These are phyloP conservation scores for Debaryomyces nepalensis DNA, from an alignment of 1,139 yeast genomes.

Conservation along the genomic window DNA sequence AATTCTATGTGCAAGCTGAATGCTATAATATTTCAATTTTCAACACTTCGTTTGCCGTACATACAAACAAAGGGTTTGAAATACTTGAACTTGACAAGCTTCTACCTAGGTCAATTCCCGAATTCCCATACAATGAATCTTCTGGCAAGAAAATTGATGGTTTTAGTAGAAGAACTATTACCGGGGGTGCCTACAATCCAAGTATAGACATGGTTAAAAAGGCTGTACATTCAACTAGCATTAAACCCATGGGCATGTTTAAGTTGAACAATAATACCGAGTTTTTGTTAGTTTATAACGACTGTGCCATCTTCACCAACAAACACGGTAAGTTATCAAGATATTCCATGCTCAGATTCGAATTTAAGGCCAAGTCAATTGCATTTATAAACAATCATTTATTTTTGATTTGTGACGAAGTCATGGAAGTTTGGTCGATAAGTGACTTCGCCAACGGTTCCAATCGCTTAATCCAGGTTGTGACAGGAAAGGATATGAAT, in stretches of 20 bases:
- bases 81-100: constrained; percentile 64
- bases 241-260: constrained; percentile 66
- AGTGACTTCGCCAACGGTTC: constrained; percentile 54
- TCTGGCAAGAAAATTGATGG: constrained; percentile 32
- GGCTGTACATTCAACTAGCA: constrained; percentile 38
- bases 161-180: constrained; percentile 30
- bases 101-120: constrained; percentile 60
- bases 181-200: constrained; percentile 16
- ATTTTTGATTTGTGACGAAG: constrained; percentile 67
- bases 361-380: constrained; percentile 62
- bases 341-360: constrained; percentile 60
- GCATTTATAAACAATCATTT: constrained; percentile 63
- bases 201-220: constrained; percentile 41
- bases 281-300: constrained; percentile 70
- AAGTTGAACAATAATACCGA: constrained; percentile 56
- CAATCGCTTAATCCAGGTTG: constrained; percentile 68
- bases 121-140: constrained; percentile 33
- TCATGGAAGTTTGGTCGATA: constrained; percentile 70
- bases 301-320: constrained; percentile 73
- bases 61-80: constrained; percentile 72
- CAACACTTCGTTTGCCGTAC: constrained; percentile 66
- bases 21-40: constrained; percentile 61
- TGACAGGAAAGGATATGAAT: constrained; percentile 69
- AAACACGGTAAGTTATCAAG: constrained; percentile 67
- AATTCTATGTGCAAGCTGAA: constrained; percentile 55